Base-by-base conservation (phyloP, 495 filamentous ascomycete genomes). In the Lophiostoma macrostomum region DNA sequence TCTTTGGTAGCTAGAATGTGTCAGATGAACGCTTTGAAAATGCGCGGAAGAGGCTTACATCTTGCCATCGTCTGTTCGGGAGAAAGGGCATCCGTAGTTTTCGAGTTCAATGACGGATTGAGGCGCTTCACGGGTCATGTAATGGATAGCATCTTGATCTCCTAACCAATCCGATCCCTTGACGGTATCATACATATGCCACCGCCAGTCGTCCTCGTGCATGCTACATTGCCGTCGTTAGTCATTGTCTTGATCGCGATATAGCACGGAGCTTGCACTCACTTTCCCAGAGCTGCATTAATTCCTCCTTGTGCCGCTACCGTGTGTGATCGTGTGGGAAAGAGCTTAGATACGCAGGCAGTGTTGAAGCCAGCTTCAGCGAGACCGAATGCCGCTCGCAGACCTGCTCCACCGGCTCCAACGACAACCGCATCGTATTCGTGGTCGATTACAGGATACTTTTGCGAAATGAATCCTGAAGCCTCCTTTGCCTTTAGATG, bases 141-240 rank as follows among this genome's bases (percentile, higher is more conserved):
- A 97, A 73, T 97, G 91, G 67, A 97, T 97, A 42, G 91, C 91
- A 73, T 97, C 91, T 75, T 97, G 91, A 74, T 97, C 91, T 69
- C 91, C 91, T 27, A 97, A 80, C 91, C 91, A 97, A 78, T 97
- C 91, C 47, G 88, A 94, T 64, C 91, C 91, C 77, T 97, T 97
- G 56, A 97, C 91, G 38, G 91, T 97, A 73, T 97, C 91, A 78
- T 96, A 97, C 91, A 96, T 96, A 76, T 97, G 91, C 91, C 91
- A 96, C 72, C 91, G 84, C 91, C 91, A 97, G 76, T 97, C 91
- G 71, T 97, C 91, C 68, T 81, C 73, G 71, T 86, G 83, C 83
- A 88, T 87, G 70, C 79, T 82, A 25, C 10, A 36, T 3, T 24
- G 45, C 5, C 25, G 39, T 1, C 16, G 24, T 53, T 18, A 56